phyloP scores from a whole-genome alignment of 768 basidiomycete species.

The Amanita pseudoporphyria region DNA sequence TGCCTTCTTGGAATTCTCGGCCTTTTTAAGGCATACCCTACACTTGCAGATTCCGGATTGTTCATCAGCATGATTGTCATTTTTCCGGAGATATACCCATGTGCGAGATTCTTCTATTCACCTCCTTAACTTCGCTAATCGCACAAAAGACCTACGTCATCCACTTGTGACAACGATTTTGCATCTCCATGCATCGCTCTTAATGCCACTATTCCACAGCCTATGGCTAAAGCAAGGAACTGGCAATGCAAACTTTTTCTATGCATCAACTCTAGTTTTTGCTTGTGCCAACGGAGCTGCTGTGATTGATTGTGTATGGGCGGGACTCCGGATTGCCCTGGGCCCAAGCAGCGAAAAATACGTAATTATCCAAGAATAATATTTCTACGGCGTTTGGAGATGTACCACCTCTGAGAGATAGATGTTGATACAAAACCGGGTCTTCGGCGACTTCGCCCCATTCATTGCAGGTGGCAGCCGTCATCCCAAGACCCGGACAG shows the following conservation, averaged over 20 bases:
- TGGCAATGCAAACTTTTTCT: conserved; percentile 98
- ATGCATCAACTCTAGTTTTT: conserved; percentile 91
- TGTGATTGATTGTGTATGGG: conserved; percentile 73
- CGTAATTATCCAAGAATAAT: conserved; percentile 52
- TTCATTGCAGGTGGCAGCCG: neutral
- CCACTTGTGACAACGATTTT: conserved; percentile 78
- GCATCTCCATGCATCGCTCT: conserved; percentile 73
- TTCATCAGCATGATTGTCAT: conserved; percentile 74
- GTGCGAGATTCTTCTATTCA: conserved; percentile 36
- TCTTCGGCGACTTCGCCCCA: neutral
- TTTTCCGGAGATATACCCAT: conserved; percentile 77
- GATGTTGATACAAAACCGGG: neutral
- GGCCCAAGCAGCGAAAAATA: conserved; percentile 43
- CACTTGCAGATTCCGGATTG: conserved; percentile 80
- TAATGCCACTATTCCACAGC: conserved; percentile 86
- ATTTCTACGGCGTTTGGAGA: neutral
- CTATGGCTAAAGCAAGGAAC: conserved; percentile 89
- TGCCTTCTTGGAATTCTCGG: conserved; percentile 68
- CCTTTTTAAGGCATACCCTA: conserved; percentile 88
- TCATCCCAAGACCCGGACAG: neutral
- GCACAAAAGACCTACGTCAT: conserved; percentile 61
- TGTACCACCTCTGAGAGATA: neutral
- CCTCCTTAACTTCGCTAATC: conserved; percentile 1
- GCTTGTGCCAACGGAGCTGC: conserved; percentile 83
- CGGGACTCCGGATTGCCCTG: conserved; percentile 70